Evolutionary conservation across 495 filamentous ascomycete species (phyloP), one percentile per base, ranked within the genome.

Genomic region (Cetradonia linearis): DNA sequence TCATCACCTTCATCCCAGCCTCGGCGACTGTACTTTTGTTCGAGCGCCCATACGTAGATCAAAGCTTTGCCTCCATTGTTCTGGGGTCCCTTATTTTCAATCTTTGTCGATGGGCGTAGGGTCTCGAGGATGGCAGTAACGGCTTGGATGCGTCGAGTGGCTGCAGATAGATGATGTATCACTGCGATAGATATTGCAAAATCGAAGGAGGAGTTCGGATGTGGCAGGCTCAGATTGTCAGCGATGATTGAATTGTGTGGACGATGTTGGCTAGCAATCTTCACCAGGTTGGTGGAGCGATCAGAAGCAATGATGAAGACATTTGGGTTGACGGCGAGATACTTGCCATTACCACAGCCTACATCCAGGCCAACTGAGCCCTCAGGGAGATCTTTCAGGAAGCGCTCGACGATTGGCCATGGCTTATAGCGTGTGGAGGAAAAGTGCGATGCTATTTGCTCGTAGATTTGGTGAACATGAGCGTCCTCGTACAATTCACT

Each of bases 101-200:
- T 53, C 13, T 27, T n/a, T 37, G 27, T 47, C 42, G 50, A 55
- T 20, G 69, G 73, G 62, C 72, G 81, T 62, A 95, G 75, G 53
- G 83, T 83, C 57, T 81, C 78, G 65, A 97, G 76, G 33, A 95
- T 83, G 38, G 81, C 79, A 46, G 78, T 75, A 53, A 96, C 78
- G 16, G 88, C 89, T 63, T 86, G 81, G 55, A 87, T 73, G 60
- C 93, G 80, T 65, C 93, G 78, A 59, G 76, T 79, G 31, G 78
- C 76, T n/a, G 90, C 96, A 14, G 90, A 95, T 59, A 98, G 76
- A 76, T 98, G 93, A 70, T 98, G 93, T 36, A 98, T 73, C 46
- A 98, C 92, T 33, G 93, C 93, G 63, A 98, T 89, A 65, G 87
- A 93, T 59, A 98, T 91, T 31, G 84, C 93, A 70, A 98, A 98